Evolutionary conservation across 2,329 filamentous ascomycete species (phyloP).

Genomic region (Akanthomyces lecanii): DNA sequence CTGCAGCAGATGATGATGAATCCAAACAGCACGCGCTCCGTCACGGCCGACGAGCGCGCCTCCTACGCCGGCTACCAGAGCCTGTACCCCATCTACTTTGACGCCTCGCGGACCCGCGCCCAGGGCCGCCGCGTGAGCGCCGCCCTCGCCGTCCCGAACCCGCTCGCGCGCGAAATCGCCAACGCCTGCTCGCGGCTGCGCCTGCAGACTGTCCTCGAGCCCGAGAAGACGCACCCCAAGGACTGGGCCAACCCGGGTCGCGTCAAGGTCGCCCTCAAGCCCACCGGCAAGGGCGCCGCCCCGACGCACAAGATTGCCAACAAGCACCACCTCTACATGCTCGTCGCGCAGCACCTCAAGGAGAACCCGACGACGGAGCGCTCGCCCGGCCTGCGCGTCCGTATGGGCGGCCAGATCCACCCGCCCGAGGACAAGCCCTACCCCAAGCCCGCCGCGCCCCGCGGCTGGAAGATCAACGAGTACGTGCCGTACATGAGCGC

Average conservation of each 20-base stretch:
- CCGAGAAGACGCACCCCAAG: conserved; percentile 87
- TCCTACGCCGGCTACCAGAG: conserved; percentile 76
- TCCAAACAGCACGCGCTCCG: conserved; percentile 24
- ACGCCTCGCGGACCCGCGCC: conserved; percentile 66
- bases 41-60: conserved; percentile 43
- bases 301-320: conserved; percentile 50
- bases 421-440: conserved; percentile 62
- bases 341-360: conserved; percentile 72
- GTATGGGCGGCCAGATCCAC: conserved; percentile 66
- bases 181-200: conserved; percentile 74
- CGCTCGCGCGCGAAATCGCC: conserved; percentile 83
- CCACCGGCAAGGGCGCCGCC: conserved; percentile 34
- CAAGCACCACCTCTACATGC: conserved; percentile 83
- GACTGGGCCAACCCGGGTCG: conserved; percentile 97
- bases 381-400: conserved; percentile 62
- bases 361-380: conserved; percentile 72
- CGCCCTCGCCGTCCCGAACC: conserved; percentile 72
- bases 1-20: conserved; percentile 24
- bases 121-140: conserved; percentile 76
- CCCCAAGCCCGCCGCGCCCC: conserved; percentile 69
- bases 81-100: conserved; percentile 95
- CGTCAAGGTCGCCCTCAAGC: conserved; percentile 72
- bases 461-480: conserved; percentile 85
- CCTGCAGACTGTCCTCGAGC: conserved; percentile 75
- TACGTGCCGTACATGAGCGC: conserved; percentile 84